A percentile compares a stretch with the other conserved stretches of the same genome.
Conservation (phyloP, 75 land plant genomes). For the Selaginella moellendorffii region DNA sequence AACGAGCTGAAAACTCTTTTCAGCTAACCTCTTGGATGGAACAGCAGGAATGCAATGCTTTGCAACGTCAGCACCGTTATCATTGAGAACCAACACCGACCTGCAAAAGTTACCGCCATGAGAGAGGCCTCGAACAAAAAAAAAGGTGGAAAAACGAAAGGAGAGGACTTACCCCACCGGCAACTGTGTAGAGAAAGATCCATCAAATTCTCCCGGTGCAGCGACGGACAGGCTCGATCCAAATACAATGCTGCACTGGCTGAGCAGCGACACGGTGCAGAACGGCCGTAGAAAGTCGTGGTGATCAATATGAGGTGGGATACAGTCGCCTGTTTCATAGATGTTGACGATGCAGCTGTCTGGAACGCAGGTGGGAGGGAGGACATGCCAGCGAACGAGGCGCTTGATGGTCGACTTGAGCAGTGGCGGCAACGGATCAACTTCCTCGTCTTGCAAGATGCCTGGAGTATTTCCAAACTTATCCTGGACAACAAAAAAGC, state of each 20-base stretch:
- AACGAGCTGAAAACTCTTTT: too few relatives aligned
- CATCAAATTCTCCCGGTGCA: constrained; percentile 58
- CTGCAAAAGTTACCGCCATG: constrained; percentile 24
- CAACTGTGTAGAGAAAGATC: constrained; percentile 38
- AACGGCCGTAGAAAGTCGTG: constrained; percentile 90
- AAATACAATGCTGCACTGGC: constrained; percentile 69
- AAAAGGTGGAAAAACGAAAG: not conserved
- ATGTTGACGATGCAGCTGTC: constrained; percentile 88
- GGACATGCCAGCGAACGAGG: constrained; percentile 60
- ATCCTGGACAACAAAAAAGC: constrained; percentile 35
- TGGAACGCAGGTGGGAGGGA: constrained; percentile 68
- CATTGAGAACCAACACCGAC: constrained; percentile 79
- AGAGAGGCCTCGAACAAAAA: not conserved
- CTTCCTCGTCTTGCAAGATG: constrained; percentile 44
- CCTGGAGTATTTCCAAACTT: constrained; percentile 91
- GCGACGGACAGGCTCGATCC: constrained; percentile 43
- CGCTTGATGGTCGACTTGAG: constrained; percentile 50
- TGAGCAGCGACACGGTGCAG: constrained; percentile 70
- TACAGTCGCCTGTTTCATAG: constrained; percentile 76
- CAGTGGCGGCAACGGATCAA: constrained; percentile 54
- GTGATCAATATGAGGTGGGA: constrained; percentile 91
- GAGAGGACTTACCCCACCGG: constrained; percentile 84
- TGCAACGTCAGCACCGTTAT: constrained; percentile 88
- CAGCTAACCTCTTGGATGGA: constrained; percentile 50
- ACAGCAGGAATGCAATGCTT: constrained; percentile 90